These are phyloP conservation scores for Stephania japonica DNA, from an alignment of 164 flowering plant genomes.

Conservation along the genomic window DNA sequence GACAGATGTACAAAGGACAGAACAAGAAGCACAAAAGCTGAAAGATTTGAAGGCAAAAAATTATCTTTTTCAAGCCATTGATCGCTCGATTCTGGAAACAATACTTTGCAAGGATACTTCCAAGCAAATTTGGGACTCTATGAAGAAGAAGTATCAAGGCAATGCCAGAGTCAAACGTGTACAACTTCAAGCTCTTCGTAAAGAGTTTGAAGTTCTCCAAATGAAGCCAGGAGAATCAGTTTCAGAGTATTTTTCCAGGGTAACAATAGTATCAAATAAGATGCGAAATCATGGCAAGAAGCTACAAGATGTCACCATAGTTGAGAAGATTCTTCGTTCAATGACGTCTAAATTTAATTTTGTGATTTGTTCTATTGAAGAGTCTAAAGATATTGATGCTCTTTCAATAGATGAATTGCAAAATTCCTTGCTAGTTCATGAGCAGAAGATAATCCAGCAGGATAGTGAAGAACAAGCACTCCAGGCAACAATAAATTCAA, in stretches of 20 bases:
- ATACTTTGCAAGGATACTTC: conserved; percentile 3
- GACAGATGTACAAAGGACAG: not conserved
- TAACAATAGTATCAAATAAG: not conserved
- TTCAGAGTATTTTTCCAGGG: not conserved
- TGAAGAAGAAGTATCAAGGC: conserved; percentile 6
- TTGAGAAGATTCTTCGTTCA: conserved; percentile 5
- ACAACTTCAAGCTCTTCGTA: not conserved
- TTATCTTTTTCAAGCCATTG: conserved; percentile 4
- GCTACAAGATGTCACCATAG: not conserved
- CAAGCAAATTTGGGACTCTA: conserved; percentile 8
- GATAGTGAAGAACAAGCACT: not conserved
- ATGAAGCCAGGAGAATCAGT: conserved; percentile 1
- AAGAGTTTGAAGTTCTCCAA: not conserved
- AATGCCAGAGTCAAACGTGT: not conserved
- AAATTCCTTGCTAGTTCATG: not conserved
- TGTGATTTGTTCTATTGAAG: conserved; percentile 1
- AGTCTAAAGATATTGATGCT: not conserved
- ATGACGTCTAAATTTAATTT: conserved; percentile 1
- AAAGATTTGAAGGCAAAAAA: conserved; percentile 6
- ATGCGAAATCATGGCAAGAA: conserved; percentile 2
- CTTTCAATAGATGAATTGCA: not conserved
- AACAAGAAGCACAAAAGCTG: not conserved
- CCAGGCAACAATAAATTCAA: not conserved
- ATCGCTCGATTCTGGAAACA: not conserved
- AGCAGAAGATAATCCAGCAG: not conserved